phyloP scores from a whole-genome alignment of 2,329 filamentous ascomycete species.

The Beauveria brongniartii region DNA sequence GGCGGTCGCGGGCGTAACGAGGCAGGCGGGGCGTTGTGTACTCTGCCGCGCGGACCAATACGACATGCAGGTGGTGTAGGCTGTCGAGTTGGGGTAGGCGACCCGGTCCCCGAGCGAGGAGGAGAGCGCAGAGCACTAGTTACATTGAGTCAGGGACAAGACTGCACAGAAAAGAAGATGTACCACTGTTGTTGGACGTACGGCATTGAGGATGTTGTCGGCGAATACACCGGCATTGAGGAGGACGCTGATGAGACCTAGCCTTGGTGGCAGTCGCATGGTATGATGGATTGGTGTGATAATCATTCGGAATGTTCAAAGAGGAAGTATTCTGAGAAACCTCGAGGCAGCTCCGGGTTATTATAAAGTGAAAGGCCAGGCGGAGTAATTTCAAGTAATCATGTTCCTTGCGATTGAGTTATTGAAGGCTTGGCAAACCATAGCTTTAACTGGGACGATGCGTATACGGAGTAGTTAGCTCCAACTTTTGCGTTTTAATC shows the following conservation, averaged over 20 bases:
- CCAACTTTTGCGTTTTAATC: too few relatives aligned
- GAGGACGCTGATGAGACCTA: too few relatives aligned
- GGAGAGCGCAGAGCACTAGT: background rate
- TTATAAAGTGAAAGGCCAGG: too few relatives aligned
- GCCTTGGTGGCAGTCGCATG: background rate
- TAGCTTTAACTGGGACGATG: too few relatives aligned
- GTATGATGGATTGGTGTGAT: background rate
- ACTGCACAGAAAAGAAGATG: background rate
- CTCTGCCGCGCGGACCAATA: conserved; percentile 7
- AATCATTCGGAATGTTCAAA: too few relatives aligned
- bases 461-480: too few relatives aligned
- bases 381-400: too few relatives aligned
- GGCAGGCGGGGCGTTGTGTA: conserved; percentile 8
- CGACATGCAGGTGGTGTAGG: background rate
- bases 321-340: too few relatives aligned
- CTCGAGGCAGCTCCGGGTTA: too few relatives aligned
- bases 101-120: background rate
- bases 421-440: too few relatives aligned
- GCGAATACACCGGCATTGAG: too few relatives aligned
- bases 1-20: conserved; percentile 15
- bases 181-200: background rate
- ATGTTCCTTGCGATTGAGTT: too few relatives aligned
- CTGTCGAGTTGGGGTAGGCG: background rate
- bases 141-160: background rate
- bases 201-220: background rate